Evolutionary conservation across 1,139 yeast genomes (phyloP).

Genomic region (Geotrichum klebahnii): DNA sequence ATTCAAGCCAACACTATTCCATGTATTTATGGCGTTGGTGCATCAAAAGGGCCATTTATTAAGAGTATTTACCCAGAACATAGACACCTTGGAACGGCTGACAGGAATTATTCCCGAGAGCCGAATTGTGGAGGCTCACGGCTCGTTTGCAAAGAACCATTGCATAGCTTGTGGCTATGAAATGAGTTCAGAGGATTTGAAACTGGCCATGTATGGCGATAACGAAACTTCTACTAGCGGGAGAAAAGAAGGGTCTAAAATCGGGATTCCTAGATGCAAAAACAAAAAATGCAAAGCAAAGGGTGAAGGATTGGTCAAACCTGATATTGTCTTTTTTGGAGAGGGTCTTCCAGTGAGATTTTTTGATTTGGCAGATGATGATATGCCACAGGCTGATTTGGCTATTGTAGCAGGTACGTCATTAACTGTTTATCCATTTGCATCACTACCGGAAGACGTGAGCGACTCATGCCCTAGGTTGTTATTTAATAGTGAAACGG

Average conservation of each 20-base stretch:
- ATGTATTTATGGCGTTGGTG: constrained; percentile 60
- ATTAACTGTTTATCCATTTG: constrained; percentile 84
- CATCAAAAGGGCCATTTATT: constrained; percentile 59
- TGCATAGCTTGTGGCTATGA: constrained; percentile 69
- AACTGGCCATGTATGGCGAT: constrained; percentile 41
- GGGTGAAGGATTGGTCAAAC: constrained; percentile 66
- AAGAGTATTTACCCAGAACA: constrained; percentile 85
- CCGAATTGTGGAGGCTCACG: constrained; percentile 90
- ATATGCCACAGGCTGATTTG: constrained; percentile 50
- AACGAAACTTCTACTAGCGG: constrained; percentile 3
- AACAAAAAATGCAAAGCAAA: constrained; percentile 37
- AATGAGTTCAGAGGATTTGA: constrained; percentile 52
- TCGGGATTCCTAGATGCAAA: constrained; percentile 60
- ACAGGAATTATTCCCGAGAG: constrained; percentile 67
- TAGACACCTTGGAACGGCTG: constrained; percentile 81
- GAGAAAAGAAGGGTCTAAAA: constrained; percentile 35
- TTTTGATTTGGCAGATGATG: constrained; percentile 52
- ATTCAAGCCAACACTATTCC: constrained; percentile 78
- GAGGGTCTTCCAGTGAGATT: constrained; percentile 71
- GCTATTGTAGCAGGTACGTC: constrained; percentile 93
- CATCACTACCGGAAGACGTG: constrained; percentile 68
- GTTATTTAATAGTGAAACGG: constrained; percentile 67
- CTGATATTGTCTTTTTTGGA: constrained; percentile 91
- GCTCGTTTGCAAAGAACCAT: constrained; percentile 80
- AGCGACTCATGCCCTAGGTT: constrained; percentile 51